phyloP scores from a whole-genome alignment of 306 rosid genomes.

The Sphenostylis stenocarpa region DNA sequence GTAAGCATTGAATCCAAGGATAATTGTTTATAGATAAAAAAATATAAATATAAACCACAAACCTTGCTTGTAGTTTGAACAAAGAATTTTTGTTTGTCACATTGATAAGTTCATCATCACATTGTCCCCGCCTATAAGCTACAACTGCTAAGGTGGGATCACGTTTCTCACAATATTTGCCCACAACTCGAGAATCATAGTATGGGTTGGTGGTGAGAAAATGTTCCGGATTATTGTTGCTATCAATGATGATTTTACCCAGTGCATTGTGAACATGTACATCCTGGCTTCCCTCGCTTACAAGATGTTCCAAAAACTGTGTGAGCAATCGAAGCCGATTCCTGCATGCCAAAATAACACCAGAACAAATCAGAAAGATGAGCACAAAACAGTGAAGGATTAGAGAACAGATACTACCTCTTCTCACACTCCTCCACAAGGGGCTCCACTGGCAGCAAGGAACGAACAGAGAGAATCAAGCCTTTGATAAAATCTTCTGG shows the following conservation, averaged over 20 bases:
- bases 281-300: constrained; percentile 99
- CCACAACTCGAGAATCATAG: constrained; percentile 99
- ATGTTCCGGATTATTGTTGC: constrained; percentile 98
- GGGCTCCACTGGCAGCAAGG: constrained; percentile 99
- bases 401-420: constrained; percentile 58
- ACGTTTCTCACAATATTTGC: constrained; percentile 98
- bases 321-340: constrained; percentile 95
- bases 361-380: constrained; percentile 22
- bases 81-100: constrained; percentile 94
- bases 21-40: constrained; percentile 6
- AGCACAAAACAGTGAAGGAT: not conserved
- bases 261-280: constrained; percentile 97
- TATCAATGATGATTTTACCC: constrained; percentile 98
- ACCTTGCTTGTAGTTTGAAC: constrained; percentile 99
- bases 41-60: constrained; percentile 38
- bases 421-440: constrained; percentile 98
- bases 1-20: constrained; percentile 27
- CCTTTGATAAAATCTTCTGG: constrained; percentile 99
- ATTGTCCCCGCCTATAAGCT: constrained; percentile 94
- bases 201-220: constrained; percentile 99
- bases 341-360: constrained; percentile 50
- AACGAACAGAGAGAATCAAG: constrained; percentile 94
- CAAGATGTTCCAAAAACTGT: constrained; percentile 98
- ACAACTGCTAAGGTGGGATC: constrained; percentile 99
- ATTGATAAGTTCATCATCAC: constrained; percentile 95